Conservation (phyloP, 2,329 filamentous ascomycete species). For the Dryadomyces quercivorus region DNA sequence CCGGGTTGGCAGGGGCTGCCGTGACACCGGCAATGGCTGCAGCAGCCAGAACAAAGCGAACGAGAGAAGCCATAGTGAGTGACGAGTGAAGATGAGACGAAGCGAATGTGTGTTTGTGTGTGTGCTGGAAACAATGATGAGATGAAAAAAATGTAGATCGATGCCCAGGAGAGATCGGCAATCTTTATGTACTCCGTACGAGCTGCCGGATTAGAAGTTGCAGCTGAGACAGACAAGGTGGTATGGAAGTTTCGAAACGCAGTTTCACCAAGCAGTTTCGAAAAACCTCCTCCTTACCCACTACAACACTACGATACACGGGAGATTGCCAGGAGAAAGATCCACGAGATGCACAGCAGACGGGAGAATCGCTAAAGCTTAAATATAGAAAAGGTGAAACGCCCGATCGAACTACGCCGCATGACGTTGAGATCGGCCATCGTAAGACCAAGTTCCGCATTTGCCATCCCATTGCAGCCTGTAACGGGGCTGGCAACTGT, state of each 20-base stretch:
- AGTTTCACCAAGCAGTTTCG: background rate
- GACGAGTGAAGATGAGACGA: background rate
- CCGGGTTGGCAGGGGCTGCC: constrained; percentile 5
- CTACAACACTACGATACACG: background rate
- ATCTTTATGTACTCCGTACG: background rate
- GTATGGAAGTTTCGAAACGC: background rate
- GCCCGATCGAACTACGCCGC: no score
- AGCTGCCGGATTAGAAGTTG: no score
- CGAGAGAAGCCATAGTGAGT: constrained; percentile 14
- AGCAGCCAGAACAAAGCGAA: constrained; percentile 13
- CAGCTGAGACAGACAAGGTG: background rate
- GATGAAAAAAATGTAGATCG: background rate
- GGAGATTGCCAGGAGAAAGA: no score
- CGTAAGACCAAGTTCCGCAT: no score
- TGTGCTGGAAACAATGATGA: background rate
- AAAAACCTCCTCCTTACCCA: background rate
- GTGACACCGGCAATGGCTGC: constrained; percentile 13
- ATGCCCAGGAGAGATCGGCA: background rate
- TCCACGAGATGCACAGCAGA: no score
- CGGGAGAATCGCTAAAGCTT: no score
- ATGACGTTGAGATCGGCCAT: no score
- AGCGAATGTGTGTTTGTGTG: background rate
- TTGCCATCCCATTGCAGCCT: no score
- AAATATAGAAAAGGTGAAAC: no score
- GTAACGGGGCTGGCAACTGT: no score